Evolutionary conservation across 148 eudicot genomes (phyloP), one percentile per base, ranked within the genome.

Genomic region (Polygonum maritimum): DNA sequence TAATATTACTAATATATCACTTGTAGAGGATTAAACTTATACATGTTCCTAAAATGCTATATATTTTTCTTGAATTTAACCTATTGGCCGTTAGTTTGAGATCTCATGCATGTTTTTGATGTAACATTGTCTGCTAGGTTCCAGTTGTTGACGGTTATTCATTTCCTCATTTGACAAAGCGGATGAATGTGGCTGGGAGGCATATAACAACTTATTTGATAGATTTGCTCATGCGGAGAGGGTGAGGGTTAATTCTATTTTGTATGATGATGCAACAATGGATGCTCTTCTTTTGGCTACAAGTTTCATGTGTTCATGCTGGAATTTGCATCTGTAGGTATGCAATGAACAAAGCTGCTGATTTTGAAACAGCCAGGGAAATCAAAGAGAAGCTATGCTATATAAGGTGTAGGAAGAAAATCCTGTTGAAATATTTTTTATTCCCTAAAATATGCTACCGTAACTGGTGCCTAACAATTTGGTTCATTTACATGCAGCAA

Each of bases 141-240:
- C 99, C 99, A 54, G 99, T 95, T 83, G 99, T 95, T 77, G 99
- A 95, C 83, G 99, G 99, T 78, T 95, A 95, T 84, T 95, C 99
- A 70, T 95, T 95, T 74, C 99, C 99, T 54, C 99, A 95, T 87
- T 96, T 95, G 67, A 95, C 99, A 41, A 95, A 95, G 84, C 86
- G 99, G 81, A 95, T 95, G 99, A 95, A 95, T 82, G 96, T 92
- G 73, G 99, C 96, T 77, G 99, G 99, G 69, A 87, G 99, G 69
- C 97, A 95, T 82, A 88, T 95, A 79, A 95, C 99, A 77, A 89
- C 99, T 47, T 95, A 95, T 85, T 92, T 95, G 69, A 90, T 95
- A 74, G 99, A 95, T 86, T 82, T 95, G 81, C 99, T 95, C 69
- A 89, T 81, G 69, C 88, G 99, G 69, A 87, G 97, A 91, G 99